Evolutionary conservation across 805 yeast species (phyloP).

Genomic region (Candida methanosorbosa): DNA sequence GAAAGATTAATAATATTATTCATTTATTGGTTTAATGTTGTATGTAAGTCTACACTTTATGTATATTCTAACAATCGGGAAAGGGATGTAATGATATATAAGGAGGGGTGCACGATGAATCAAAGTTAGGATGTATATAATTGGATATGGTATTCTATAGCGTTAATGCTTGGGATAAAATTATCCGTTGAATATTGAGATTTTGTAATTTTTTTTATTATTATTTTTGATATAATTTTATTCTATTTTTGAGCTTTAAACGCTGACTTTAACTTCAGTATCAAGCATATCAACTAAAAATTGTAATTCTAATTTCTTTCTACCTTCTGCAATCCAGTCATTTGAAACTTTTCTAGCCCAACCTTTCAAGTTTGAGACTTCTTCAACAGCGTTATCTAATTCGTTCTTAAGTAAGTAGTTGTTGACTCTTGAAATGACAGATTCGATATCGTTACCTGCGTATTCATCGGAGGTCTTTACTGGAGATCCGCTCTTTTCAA

Average conservation of each 20-base stretch:
- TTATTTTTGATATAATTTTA: background rate
- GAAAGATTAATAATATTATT: too few relatives aligned
- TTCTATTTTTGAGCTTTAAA: slow-evolving; percentile 3
- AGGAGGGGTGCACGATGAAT: too few relatives aligned
- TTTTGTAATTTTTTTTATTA: background rate
- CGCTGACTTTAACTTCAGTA: slow-evolving; percentile 44
- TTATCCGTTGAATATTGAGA: too few relatives aligned
- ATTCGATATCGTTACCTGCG: slow-evolving; percentile 74
- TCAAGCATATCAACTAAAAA: slow-evolving; percentile 65
- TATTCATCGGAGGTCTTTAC: slow-evolving; percentile 15
- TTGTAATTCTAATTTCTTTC: slow-evolving; percentile 84
- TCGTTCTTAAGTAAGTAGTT: slow-evolving; percentile 66
- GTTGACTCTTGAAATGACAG: slow-evolving; percentile 80
- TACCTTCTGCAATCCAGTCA: slow-evolving; percentile 86
- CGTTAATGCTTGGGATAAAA: too few relatives aligned
- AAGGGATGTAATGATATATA: too few relatives aligned
- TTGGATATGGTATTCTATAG: too few relatives aligned
- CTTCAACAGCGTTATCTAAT: slow-evolving; percentile 85
- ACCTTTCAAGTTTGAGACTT: slow-evolving; percentile 81
- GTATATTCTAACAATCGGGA: too few relatives aligned
- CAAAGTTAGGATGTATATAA: too few relatives aligned
- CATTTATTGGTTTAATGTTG: too few relatives aligned
- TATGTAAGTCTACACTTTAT: too few relatives aligned
- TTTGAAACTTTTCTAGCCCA: slow-evolving; percentile 86
- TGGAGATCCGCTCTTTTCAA: slow-evolving; percentile 73